Conservation (phyloP, 495 filamentous ascomycete genomes). For the Astrothelium macrocarpum region DNA sequence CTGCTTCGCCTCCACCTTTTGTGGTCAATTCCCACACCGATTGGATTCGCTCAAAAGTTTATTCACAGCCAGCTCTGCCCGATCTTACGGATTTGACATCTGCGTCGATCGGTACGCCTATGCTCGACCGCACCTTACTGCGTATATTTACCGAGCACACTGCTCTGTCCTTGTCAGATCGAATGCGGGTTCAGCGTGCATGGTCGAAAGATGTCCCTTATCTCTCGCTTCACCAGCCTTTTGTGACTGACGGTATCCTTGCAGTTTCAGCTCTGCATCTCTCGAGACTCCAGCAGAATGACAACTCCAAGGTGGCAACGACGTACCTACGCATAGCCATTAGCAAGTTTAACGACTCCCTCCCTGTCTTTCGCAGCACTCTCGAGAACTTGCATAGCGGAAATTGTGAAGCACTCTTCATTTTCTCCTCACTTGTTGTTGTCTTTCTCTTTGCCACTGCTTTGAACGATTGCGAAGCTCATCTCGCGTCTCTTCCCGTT, state of each 20-base stretch:
- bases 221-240: conserved; percentile 14
- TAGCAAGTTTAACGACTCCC: conserved; percentile 16
- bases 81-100: neutral
- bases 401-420: conserved; percentile 19
- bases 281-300: conserved; percentile 9
- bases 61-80: neutral
- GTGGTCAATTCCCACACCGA: neutral
- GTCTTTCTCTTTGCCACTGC: conserved; percentile 21
- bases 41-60: neutral
- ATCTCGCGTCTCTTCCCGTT: conserved; percentile 1
- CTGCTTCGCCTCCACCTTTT: neutral
- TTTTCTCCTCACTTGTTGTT: conserved; percentile 13
- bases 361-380: conserved; percentile 9
- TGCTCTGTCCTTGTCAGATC: conserved; percentile 13
- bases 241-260: conserved; percentile 16
- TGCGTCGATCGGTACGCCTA: conserved; percentile 11
- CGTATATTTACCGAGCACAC: conserved; percentile 11
- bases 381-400: conserved; percentile 12
- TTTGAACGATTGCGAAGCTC: conserved; percentile 15
- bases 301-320: conserved; percentile 4
- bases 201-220: conserved; percentile 18
- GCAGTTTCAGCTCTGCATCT: conserved; percentile 20
- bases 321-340: conserved; percentile 9
- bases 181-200: conserved; percentile 11
- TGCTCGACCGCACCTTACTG: conserved; percentile 2